phyloP scores from a whole-genome alignment of 192 early-diverging fungal species.

The Backusella tarrabulga region DNA sequence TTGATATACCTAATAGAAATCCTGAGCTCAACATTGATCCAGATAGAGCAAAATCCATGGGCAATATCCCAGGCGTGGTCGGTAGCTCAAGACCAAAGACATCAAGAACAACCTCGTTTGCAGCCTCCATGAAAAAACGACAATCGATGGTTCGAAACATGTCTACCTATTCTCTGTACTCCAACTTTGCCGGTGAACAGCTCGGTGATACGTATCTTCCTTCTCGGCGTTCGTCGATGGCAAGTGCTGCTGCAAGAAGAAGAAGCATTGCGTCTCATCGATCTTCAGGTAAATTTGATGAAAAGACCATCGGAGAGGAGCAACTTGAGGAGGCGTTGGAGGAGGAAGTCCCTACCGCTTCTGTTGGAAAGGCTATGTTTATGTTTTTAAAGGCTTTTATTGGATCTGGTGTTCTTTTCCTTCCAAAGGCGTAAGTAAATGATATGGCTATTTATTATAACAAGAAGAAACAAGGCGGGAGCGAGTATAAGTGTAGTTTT shows the following conservation, averaged over 20 bases:
- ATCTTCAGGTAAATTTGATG: neutral
- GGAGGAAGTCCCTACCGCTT: slow-evolving; percentile 31
- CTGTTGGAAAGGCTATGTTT: slow-evolving; percentile 55
- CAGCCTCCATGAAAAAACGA: neutral
- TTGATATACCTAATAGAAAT: neutral
- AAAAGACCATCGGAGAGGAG: neutral
- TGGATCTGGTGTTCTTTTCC: slow-evolving; percentile 55
- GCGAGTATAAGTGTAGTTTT: neutral
- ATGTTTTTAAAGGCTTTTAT: slow-evolving; percentile 63
- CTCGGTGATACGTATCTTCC: neutral
- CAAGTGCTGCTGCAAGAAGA: neutral
- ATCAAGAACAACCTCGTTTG: slow-evolving; percentile 13
- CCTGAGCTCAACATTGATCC: neutral
- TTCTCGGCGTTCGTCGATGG: neutral
- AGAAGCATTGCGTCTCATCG: neutral
- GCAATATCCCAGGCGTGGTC: neutral
- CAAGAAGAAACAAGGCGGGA: neutral
- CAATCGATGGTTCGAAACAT: neutral
- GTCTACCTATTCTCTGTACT: slow-evolving; percentile 8
- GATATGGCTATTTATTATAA: neutral
- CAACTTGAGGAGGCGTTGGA: neutral
- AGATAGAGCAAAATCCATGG: neutral
- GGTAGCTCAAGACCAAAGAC: neutral
- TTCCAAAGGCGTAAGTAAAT: slow-evolving; percentile 41
- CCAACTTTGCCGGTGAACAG: slow-evolving; percentile 19